Conservation (phyloP, 1,284 basidiomycete species). For the Exobasidium cylindrosporum region DNA sequence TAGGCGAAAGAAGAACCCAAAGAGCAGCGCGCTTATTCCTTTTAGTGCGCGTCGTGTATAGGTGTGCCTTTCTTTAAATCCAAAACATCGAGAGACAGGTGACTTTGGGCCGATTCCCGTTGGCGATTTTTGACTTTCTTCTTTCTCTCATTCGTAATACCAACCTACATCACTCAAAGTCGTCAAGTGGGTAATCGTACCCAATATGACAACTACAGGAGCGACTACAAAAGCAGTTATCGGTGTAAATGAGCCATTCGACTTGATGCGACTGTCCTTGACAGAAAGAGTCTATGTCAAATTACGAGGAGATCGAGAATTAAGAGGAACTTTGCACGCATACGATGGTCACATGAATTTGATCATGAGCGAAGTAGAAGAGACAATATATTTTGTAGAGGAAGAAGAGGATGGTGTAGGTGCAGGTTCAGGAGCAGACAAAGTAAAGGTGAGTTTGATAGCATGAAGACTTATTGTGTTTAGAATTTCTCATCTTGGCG, state of each 20-base stretch:
- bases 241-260: conserved; percentile 87
- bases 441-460: conserved; percentile 57
- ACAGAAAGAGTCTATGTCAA: conserved; percentile 96
- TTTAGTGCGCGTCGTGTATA: too few species aligned
- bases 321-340: conserved; percentile 90
- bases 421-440: conserved; percentile 14
- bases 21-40: too few species aligned
- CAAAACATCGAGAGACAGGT: too few species aligned
- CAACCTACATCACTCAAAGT: not conserved
- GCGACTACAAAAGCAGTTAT: not conserved
- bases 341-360: conserved; percentile 99
- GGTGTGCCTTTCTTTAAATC: too few species aligned
- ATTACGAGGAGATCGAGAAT: conserved; percentile 86
- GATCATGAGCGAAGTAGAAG: conserved; percentile 94
- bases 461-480: too few species aligned
- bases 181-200: too few species aligned
- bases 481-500: not conserved
- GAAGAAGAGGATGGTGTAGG: conserved; percentile 55
- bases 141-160: not conserved
- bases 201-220: not conserved
- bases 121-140: too few species aligned
- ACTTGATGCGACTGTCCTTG: conserved; percentile 90
- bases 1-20: too few species aligned
- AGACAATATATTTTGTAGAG: conserved; percentile 59
- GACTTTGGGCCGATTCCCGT: too few species aligned